Evolutionary conservation across 495 filamentous ascomycete species (phyloP).

Genomic region (Talaromyces liani): DNA sequence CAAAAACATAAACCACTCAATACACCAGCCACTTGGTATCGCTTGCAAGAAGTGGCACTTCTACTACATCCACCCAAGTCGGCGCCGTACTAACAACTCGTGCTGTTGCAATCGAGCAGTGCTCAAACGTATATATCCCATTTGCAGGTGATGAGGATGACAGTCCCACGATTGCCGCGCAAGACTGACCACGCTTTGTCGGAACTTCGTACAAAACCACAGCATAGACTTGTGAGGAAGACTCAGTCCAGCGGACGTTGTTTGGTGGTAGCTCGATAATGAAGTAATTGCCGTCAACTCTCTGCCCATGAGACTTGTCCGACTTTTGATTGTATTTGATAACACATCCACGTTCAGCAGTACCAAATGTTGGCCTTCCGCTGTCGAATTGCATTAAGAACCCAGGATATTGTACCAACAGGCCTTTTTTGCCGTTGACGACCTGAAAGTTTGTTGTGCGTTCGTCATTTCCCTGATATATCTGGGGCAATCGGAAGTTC

Average conservation of each 20-base stretch:
- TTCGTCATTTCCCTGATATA: not conserved
- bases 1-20: not conserved
- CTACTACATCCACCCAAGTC: not conserved
- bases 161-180: constrained; percentile 1
- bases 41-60: not conserved
- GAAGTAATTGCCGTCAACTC: not conserved
- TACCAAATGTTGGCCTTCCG: not conserved
- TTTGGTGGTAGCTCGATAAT: constrained; percentile 3
- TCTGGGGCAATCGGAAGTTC: not conserved
- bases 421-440: not conserved
- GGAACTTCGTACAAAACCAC: not conserved
- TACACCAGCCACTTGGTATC: constrained; percentile 1
- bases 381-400: not conserved
- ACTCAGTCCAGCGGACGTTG: not conserved
- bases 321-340: not conserved
- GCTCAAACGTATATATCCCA: not conserved
- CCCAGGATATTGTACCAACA: not conserved
- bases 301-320: not conserved
- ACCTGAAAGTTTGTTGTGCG: not conserved
- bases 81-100: not conserved
- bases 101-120: constrained; percentile 2
- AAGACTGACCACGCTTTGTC: not conserved
- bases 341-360: not conserved
- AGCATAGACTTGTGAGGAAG: not conserved
- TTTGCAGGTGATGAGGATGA: not conserved